phyloP scores from a whole-genome alignment of 371 early-diverging fungal genomes.

The Saksenaea vasiformis region DNA sequence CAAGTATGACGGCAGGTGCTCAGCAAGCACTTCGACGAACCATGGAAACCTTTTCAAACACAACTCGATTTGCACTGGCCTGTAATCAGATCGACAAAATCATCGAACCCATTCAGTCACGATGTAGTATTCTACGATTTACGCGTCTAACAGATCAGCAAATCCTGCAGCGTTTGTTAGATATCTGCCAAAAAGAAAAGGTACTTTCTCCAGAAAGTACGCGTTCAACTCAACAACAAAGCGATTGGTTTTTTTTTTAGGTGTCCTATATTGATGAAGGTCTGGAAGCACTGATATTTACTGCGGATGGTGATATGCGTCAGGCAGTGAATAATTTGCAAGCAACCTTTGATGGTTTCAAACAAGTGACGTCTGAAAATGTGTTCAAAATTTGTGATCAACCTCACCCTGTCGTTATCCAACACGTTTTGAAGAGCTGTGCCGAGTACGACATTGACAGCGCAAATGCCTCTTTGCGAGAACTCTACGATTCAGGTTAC shows the following conservation, averaged over 20 bases:
- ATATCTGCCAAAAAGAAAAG: constrained; percentile 85
- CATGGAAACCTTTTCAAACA: constrained; percentile 95
- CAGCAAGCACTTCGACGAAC: constrained; percentile 97
- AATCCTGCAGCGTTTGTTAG: constrained; percentile 75
- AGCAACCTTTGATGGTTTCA: constrained; percentile 86
- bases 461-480: constrained; percentile 69
- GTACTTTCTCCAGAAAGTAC: constrained; percentile 37
- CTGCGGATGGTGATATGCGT: constrained; percentile 99
- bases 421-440: constrained; percentile 73
- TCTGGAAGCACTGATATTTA: constrained; percentile 91
- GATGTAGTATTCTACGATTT: constrained; percentile 96
- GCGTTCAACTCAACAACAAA: neutral
- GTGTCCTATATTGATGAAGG: constrained; percentile 86
- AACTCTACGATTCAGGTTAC: constrained; percentile 85
- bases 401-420: constrained; percentile 87
- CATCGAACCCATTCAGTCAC: constrained; percentile 99
- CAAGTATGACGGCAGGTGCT: constrained; percentile 89
- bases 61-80: constrained; percentile 97
- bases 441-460: constrained; percentile 64
- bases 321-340: constrained; percentile 98
- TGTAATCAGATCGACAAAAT: constrained; percentile 98
- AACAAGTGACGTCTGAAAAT: constrained; percentile 80
- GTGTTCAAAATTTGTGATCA: constrained; percentile 97
- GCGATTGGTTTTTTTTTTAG: constrained; percentile 37
- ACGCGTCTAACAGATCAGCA: constrained; percentile 78